These are phyloP conservation scores for Boletus pseudo-olivaceus DNA, from an alignment of 768 basidiomycete species.

Conservation along the genomic window DNA sequence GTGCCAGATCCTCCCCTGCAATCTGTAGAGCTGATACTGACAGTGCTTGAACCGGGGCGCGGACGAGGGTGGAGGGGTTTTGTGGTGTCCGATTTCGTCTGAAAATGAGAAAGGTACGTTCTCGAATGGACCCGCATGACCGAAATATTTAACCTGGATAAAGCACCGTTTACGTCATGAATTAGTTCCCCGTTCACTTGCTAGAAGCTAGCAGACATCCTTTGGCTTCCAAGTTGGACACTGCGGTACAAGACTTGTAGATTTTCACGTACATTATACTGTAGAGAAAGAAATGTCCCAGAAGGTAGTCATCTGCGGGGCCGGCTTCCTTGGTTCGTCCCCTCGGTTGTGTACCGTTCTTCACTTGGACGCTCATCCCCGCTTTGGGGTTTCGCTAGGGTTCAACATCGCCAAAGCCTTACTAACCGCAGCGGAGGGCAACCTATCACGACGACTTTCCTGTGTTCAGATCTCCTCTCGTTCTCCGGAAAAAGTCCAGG, in stretches of 20 bases:
- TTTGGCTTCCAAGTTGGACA: background rate
- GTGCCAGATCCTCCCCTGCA: too few relatives aligned
- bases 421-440: constrained; percentile 31
- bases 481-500: constrained; percentile 43
- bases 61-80: too few relatives aligned
- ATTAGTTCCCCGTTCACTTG: background rate
- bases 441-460: constrained; percentile 1
- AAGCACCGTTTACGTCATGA: constrained; percentile 6
- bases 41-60: too few relatives aligned
- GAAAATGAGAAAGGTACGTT: too few relatives aligned
- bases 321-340: constrained; percentile 59
- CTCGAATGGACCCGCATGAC: background rate
- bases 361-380: background rate
- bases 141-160: background rate
- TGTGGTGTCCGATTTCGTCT: too few relatives aligned
- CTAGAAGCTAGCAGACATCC: background rate
- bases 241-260: background rate
- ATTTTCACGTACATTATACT: background rate
- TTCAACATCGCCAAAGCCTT: constrained; percentile 58
- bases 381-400: constrained; percentile 35
- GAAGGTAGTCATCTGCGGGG: constrained; percentile 52
- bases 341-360: constrained; percentile 3
- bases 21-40: too few relatives aligned
- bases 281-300: constrained; percentile 15
- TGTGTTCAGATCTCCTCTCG: constrained; percentile 59